Evolutionary conservation across 371 early-diverging fungal species (phyloP), one percentile per base, ranked within the genome.

Genomic region (Choanephora cucurbitarum): DNA sequence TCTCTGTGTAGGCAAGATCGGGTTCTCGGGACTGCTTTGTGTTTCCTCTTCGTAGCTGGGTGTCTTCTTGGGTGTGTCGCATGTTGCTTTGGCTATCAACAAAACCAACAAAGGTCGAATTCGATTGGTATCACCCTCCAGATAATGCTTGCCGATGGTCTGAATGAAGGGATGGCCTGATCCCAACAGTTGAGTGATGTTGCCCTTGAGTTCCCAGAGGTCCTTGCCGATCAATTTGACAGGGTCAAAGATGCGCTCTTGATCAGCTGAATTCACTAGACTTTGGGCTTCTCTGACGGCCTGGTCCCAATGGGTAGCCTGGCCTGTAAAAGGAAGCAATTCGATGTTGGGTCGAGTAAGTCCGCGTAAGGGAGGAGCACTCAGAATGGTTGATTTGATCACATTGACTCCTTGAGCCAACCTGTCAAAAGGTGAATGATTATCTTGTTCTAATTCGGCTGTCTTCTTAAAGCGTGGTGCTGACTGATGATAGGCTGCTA

Each of bases 21-120:
- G 77, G 53, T 80, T 77, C 5, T 83, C 81, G 15, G 49, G 18
- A 64, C 78, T 34, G 68, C 57, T 31, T 60, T 71, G 21, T 80
- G 74, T 43, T 63, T 53, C 47, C 71, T 71, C 34, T 71, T 68
- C n/a, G 64, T 59, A 24, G 72, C 58, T 14, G 57, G 58, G 39
- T 72, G 52, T 37, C 18, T 51, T 60, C 7, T 55, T 58, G 23
- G 69, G 56, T 10, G 69, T 63, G 18, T 70, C 64, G 34, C 50
- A 44, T 13, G 93, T 90, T 5, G 96, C 96, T 70, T 91, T 89
- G 8, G 94, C 87, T 34, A 94, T 80, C 46, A 97, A 82, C 46
- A 97, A 75, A 5, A 97, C 95, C 33, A 97, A 69, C 46, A 97
- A 71, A 6, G 98, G 98, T 31, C 98, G 87, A 22, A 97, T 85